Evolutionary conservation across 2,329 filamentous ascomycete genomes (phyloP), one percentile per base, ranked within the genome.

Genomic region (Monosporascus sp.): DNA sequence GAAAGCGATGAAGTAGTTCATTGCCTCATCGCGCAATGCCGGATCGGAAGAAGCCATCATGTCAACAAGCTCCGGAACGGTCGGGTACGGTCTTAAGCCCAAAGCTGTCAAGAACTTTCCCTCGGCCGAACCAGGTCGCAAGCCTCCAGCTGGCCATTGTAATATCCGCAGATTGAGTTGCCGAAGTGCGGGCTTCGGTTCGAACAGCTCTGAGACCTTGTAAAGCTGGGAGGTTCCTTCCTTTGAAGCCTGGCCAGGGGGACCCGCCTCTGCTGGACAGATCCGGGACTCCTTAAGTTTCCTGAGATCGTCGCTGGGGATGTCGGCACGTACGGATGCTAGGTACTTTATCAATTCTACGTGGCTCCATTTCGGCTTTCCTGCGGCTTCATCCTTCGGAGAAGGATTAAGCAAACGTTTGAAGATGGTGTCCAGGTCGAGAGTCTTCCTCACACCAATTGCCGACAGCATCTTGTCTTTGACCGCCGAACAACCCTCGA

Each of bases 311-410:
- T 86, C 86, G 9, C 74, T 70, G 0, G 94, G 94, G 55, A 99
- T 97, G 61, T 99, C 94, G 50, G 89, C 83, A 55, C 84, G 85
- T 28, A 99, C 94, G 8, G 92, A 96, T 11, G 93, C 84, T 44
- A 99, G 81, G 63, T 99, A 99, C 63, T 91, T 93, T 70, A 99
- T 91, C 26, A 99, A 77, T 67, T 99, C 93, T 56, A 96, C 85
- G 67, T 97, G 93, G 54, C 91, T 97, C 89, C 90, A 96, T 68
- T 86, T 85, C 55, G 79, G 80, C 22, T 74, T 72, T 22, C 75
- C 76, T 38, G 71, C 72, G 26, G 80, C 79, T n/a, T 77, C 75
- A 9, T 69, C 70, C 15, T 78, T 74, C 0, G 75, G 65, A 0
- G 84, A 76, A 17, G 80, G 78, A 50, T 81, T 85, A 60, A 97